Base-by-base conservation (phyloP, 305 asterid genomes). In the Euphrasia arctica region DNA sequence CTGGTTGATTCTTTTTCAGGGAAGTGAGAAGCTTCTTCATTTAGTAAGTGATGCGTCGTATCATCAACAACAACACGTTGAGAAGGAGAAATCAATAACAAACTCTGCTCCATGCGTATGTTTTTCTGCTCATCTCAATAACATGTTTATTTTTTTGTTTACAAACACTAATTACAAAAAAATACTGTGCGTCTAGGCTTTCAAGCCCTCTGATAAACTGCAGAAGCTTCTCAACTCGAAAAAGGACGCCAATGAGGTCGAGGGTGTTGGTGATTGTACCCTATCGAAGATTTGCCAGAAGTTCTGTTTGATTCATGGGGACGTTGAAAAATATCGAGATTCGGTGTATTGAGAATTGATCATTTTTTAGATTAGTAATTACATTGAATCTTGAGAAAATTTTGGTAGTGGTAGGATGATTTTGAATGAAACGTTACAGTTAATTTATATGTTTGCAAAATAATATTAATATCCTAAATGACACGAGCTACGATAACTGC, bases 311-410 rank as follows among this genome's bases (percentile, higher is more conserved):
- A 42, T 9, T 42, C n/a, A 0, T 42, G n/a, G 3, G n/a, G 48
- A 42, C 5, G 48, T 42, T 42, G 48, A 8, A 42, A 42, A 42
- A 9, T 42, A 42, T n/a, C 48, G 48, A 42, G 4, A 42, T 42
- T 42, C 48, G 3, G 2, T 9, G n/a, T 42, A 42, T 72, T 63
- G 70, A 64, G 39, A 65, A 18, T 18, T 1, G 29, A 51, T 51
- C 29, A 31, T 15, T 50, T n/a, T 50, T 25, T 50, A 18, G 22
- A 13, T 50, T 50, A 50, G 27, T 50, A 14, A 15, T 50, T 50
- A 6, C 55, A 50, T 50, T 50, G 27, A 13, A 13, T 13, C 28
- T 13, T 14, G 9, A 14, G 55, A 50, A 50, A 14, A 50, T 48
- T 12, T 48, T 48, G 18, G 22, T 48, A 18, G 22, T 18, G 22